Evolutionary conservation across 2,329 filamentous ascomycete species (phyloP), one percentile per base, ranked within the genome.

Genomic region (Xylariaceae sp.): DNA sequence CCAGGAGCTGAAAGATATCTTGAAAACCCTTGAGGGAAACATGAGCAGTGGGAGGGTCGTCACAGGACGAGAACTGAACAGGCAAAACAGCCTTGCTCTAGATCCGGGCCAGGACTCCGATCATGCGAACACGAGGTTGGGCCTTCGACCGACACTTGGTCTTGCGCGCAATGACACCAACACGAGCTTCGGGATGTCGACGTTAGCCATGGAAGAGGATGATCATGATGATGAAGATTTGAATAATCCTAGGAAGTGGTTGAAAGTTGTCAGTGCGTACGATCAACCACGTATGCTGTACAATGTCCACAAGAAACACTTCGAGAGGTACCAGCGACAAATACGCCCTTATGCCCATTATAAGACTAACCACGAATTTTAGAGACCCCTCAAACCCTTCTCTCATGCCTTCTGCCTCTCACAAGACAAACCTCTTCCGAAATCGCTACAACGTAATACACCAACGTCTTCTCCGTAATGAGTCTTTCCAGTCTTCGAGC

Each of bases 381-480:
- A 84, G 79, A 57, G 74, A 83, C 39, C 71, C 73, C 3, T 72
- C 75, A 11, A 81, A 81, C 50, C 78, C 86, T 12, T 84, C 84
- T 1, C 61, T 91, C 31, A 72, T 98, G 48, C 89, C 94, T 0
- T 71, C 79, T 8, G 81, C 89, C 13, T 79, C 82, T 4, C 85
- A 90, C 57, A 95, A 95, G 64, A 95, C 89, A 2, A 73, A 81
- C 3, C 71, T 93, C 34, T 96, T 96, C 66, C 81, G 89, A 50
- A 90, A 96, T 61, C 79, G 90, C 48, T 97, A 94, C 63, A 86
- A 95, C 55, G 78, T 97, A 41, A 85, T 97, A 38, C 87, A 96
- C 61, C 91, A 97, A 63, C 83, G 93, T 15, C 78, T 97, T 15
- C 77, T 97, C 31, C 84, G 93, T 37, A 96, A 96, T 60, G 89